A percentile compares a stretch with the other conserved stretches of the same genome.
Conservation (phyloP, 176 grass and related monocot genomes). For the Phoenix roebelenii region DNA sequence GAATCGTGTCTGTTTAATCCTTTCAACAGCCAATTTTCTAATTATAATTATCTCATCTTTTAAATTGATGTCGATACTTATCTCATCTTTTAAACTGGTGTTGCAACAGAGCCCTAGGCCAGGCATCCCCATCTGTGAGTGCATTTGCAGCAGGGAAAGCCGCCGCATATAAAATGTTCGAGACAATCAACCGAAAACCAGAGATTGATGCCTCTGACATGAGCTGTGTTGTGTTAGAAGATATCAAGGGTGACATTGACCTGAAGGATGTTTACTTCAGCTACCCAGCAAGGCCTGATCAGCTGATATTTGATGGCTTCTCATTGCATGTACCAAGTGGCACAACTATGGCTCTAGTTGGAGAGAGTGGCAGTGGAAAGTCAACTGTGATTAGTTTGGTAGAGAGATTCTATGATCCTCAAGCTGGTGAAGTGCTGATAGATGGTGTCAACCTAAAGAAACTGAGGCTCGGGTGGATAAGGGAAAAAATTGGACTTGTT, state of each 20-base stretch:
- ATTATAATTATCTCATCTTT: too few species aligned
- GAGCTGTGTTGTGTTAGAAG: slow-evolving; percentile 39
- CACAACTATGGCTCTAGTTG: slow-evolving; percentile 67
- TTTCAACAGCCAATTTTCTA: not conserved
- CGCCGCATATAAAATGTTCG: slow-evolving; percentile 73
- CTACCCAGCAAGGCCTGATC: slow-evolving; percentile 60
- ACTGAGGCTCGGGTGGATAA: slow-evolving; percentile 51
- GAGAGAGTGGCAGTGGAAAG: slow-evolving; percentile 72
- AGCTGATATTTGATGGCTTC: slow-evolving; percentile 59
- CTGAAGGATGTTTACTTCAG: slow-evolving; percentile 50
- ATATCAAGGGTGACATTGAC: slow-evolving; percentile 51
- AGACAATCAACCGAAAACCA: slow-evolving; percentile 52
- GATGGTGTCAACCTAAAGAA: slow-evolving; percentile 59
- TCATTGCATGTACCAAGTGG: slow-evolving; percentile 48
- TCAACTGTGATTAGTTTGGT: slow-evolving; percentile 68
- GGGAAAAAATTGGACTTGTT: slow-evolving; percentile 55
- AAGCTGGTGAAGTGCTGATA: slow-evolving; percentile 58
- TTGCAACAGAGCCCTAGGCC: slow-evolving; percentile 47
- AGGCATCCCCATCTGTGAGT: slow-evolving; percentile 59
- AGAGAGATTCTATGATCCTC: slow-evolving; percentile 74
- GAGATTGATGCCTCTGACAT: slow-evolving; percentile 38
- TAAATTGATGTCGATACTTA: too few species aligned
- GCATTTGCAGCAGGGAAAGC: slow-evolving; percentile 57
- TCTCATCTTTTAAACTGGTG: too few species aligned
- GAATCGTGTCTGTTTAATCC: not conserved